phyloP scores from a whole-genome alignment of 345 rosid genomes.

The Dimocarpus longan region DNA sequence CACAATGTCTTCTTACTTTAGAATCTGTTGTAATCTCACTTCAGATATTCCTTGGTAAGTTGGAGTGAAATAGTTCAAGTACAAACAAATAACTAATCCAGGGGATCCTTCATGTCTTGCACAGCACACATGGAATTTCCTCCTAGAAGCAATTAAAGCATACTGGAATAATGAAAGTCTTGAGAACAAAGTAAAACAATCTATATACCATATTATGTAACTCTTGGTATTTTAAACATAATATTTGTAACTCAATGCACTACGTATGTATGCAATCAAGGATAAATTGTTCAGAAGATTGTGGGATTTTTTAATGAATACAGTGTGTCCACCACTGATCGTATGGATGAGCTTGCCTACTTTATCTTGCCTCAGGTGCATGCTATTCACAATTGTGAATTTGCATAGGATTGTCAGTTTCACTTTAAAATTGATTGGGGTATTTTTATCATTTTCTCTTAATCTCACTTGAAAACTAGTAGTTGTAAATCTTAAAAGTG shows the following conservation, averaged over 20 bases:
- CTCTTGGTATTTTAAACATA: constrained; percentile 14
- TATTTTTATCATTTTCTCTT: too few species aligned
- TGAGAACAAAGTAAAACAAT: constrained; percentile 70
- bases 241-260: constrained; percentile 3
- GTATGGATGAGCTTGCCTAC: constrained; percentile 73
- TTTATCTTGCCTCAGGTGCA: constrained; percentile 68
- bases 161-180: constrained; percentile 55
- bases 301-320: constrained; percentile 66
- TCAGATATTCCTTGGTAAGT: too few species aligned
- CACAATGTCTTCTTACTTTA: too few species aligned
- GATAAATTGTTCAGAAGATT: constrained; percentile 69
- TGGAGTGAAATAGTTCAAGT: too few species aligned
- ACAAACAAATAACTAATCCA: too few species aligned
- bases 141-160: constrained; percentile 67
- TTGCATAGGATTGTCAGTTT: too few species aligned
- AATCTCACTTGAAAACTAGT: too few species aligned
- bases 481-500: too few species aligned
- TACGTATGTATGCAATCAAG: constrained; percentile 45
- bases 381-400: constrained; percentile 6
- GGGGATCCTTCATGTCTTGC: too few species aligned
- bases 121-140: too few species aligned
- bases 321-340: constrained; percentile 57
- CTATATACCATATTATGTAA: constrained; percentile 13
- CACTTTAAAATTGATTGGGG: too few species aligned
- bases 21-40: too few species aligned